Base-by-base conservation (phyloP, 2,329 filamentous ascomycete species). In the Claviceps fusiformis region DNA sequence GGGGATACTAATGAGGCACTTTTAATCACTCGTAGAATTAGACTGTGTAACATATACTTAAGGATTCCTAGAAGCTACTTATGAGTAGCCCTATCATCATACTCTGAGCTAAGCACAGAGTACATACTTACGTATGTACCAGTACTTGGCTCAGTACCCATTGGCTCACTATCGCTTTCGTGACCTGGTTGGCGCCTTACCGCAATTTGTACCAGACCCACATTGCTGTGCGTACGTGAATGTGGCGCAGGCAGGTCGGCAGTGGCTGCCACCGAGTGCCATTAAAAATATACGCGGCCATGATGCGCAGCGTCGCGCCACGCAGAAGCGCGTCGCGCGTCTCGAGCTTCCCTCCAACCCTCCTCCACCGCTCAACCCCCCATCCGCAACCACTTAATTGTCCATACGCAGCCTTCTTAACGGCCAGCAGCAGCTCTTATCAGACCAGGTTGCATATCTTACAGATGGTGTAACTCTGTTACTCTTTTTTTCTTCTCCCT, bases 281-380 rank as follows among this genome's bases (percentile, higher is more conserved):
- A 19, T 45, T 46, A 11, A 19, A 50, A 17, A 47, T n/a, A 39
- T 11, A 53, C 53, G 53, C 50, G 55, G 48, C 19, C 13, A 52
- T 35, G 37, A 39, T 53, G 49, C 45, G 56, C 53, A 43, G 27
- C 58, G 58, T 61, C 58, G 54, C 60, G 62, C 57, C 54, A 54
- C 54, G 19, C 50, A 48, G 43, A 57, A 57, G 54, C 59, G 59
- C 66, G 66, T 66, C 62, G 61, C 67, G 66, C 63, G 64, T 68
- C 60, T 33, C 31, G 58, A 67, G 57, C 60, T 65, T 61, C 60
- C 62, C 60, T 59, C 61, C 48, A 35, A 58, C 55, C 62, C 31
- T 7, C 29, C 62, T 41, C 17, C 29, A 15, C 11, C 29, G 19
- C 15, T 41, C 39, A 15, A 41, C 2, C 39, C 15, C 41, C 31